Conservation (phyloP, 2,329 filamentous ascomycete genomes). For the Arthrobotrys sinensis region DNA sequence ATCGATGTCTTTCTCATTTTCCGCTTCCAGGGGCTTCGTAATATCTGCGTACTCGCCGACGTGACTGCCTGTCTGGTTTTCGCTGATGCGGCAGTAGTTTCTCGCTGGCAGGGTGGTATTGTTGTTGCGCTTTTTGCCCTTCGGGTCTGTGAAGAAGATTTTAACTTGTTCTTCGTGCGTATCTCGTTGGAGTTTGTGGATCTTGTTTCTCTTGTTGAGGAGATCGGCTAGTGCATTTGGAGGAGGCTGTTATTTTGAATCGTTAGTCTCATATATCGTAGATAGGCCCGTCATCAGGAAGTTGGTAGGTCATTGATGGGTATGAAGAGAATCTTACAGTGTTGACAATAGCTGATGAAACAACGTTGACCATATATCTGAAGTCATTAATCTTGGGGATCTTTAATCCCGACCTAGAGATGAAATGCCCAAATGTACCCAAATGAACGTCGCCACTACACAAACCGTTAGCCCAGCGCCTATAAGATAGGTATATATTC, state of each 20-base stretch:
- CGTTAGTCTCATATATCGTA: constrained; percentile 63
- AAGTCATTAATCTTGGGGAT: constrained; percentile 91
- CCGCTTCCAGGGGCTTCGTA: constrained; percentile 52
- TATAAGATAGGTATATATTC: neutral
- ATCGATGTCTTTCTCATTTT: constrained; percentile 65
- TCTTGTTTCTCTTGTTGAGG: constrained; percentile 91
- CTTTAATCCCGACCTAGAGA: constrained; percentile 86
- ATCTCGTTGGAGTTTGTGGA: constrained; percentile 79
- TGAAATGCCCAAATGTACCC: constrained; percentile 93
- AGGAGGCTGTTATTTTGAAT: constrained; percentile 36
- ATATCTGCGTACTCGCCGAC: constrained; percentile 59
- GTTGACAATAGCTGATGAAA: constrained; percentile 95
- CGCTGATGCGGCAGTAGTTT: constrained; percentile 94
- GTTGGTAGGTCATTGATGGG: constrained; percentile 78
- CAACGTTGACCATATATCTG: constrained; percentile 95
- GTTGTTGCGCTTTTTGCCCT: constrained; percentile 91
- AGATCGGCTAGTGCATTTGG: constrained; percentile 79
- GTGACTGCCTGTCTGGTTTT: constrained; percentile 78
- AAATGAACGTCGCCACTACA: constrained; percentile 90
- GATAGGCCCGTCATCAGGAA: too few species aligned
- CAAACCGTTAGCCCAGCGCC: constrained; percentile 35
- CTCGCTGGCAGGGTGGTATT: constrained; percentile 81
- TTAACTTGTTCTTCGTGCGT: constrained; percentile 98
- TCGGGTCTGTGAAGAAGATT: constrained; percentile 89
- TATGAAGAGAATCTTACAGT: constrained; percentile 71